Percentiles rank a stretch among this genome's conserved stretches.
Evolutionary conservation across 345 rosid genomes (phyloP).

Genomic region (Populus davidiana): DNA sequence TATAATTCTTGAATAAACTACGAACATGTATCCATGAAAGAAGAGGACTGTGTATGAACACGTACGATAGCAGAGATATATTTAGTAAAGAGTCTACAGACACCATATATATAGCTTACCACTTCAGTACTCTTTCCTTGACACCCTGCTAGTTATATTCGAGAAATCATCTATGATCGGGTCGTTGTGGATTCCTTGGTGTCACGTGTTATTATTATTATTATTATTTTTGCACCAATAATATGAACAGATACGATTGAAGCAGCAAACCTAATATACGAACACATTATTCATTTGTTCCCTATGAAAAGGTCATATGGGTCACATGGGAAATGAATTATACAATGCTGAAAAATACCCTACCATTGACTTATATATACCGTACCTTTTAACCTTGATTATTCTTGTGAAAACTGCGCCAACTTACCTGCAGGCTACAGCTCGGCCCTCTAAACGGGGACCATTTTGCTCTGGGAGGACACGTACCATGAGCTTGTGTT

Average conservation of each 20-base stretch:
- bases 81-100: too few species aligned
- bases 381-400: conserved; percentile 4
- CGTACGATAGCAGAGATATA: not conserved
- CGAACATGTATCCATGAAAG: not conserved
- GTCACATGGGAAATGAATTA: conserved; percentile 28
- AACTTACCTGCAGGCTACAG: not conserved
- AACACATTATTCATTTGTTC: conserved; percentile 32
- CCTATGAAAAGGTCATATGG: conserved; percentile 33
- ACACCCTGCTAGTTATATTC: not conserved
- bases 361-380: conserved; percentile 8
- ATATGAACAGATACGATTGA: conserved; percentile 20
- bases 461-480: conserved; percentile 11
- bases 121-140: too few species aligned
- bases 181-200: not conserved
- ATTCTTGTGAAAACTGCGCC: conserved; percentile 5
- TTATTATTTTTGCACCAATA: conserved; percentile 10
- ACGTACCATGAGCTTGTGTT: not conserved
- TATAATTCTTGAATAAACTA: not conserved
- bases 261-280: conserved; percentile 20
- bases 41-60: not conserved
- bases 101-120: too few species aligned
- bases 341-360: not conserved
- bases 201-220: not conserved
- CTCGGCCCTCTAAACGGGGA: conserved; percentile 38
- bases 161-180: not conserved